Evolutionary conservation across 2,329 filamentous ascomycete species (phyloP).

Genomic region (Ophiostoma sp.): DNA sequence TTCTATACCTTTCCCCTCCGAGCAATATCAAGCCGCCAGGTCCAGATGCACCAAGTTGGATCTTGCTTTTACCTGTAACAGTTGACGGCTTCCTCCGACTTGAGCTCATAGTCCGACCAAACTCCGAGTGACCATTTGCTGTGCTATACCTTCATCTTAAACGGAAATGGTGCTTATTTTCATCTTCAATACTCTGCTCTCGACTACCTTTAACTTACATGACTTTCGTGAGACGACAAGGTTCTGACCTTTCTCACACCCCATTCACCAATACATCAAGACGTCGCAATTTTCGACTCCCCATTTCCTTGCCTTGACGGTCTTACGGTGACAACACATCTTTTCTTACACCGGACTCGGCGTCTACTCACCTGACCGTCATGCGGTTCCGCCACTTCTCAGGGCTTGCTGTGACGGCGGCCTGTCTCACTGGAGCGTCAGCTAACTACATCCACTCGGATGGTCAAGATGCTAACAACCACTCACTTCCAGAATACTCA

Average conservation of each 20-base stretch:
- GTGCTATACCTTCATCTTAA: not conserved
- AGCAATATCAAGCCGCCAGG: not conserved
- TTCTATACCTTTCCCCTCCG: not conserved
- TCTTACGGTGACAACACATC: not conserved
- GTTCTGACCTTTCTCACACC: not conserved
- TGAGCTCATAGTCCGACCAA: too few relatives aligned
- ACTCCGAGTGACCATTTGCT: not conserved
- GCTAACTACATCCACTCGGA: slow-evolving; percentile 18
- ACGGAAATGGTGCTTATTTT: not conserved
- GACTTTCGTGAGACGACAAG: not conserved
- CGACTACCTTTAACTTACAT: not conserved
- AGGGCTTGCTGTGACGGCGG: not conserved
- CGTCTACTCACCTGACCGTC: not conserved
- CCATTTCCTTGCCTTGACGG: not conserved
- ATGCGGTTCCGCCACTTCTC: not conserved
- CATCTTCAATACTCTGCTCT: not conserved
- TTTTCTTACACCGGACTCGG: not conserved
- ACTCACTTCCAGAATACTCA: slow-evolving; percentile 23
- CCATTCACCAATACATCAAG: not conserved
- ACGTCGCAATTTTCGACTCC: not conserved
- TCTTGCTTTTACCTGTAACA: not conserved
- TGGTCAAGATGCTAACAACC: slow-evolving; percentile 22
- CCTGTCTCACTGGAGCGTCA: not conserved
- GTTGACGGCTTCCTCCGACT: not conserved
- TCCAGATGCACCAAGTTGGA: not conserved